These are phyloP conservation scores for Rhazya stricta DNA, from an alignment of 257 asterid genomes.

Conservation along the genomic window DNA sequence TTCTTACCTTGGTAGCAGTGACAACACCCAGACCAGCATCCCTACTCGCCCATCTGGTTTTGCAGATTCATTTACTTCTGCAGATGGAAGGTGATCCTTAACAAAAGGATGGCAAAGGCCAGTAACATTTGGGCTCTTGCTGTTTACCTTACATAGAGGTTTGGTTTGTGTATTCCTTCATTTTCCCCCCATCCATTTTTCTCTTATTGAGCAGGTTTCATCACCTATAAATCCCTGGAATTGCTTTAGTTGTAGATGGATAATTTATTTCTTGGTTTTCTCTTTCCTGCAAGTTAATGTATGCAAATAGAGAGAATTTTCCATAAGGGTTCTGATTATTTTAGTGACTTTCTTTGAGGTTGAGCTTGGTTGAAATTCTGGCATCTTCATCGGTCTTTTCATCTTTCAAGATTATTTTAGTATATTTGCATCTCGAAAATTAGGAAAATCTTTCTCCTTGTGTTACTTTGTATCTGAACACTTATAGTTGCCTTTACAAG, in stretches of 20 bases:
- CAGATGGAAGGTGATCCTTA: slow-evolving; percentile 57
- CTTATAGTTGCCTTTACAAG: not conserved
- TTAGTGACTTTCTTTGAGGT: not conserved
- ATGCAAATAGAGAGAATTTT: not conserved
- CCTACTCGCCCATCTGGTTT: slow-evolving; percentile 74
- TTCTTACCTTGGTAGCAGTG: slow-evolving; percentile 47
- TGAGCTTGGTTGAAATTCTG: not conserved
- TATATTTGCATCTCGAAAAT: not conserved
- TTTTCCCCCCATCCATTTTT: not conserved
- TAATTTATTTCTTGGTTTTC: not conserved
- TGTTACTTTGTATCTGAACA: not conserved
- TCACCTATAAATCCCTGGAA: not conserved
- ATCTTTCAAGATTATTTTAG: not conserved
- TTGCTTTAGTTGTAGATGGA: slow-evolving; percentile 4
- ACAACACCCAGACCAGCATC: slow-evolving; percentile 68
- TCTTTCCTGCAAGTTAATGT: not conserved
- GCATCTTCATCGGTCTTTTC: not conserved
- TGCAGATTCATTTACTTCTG: slow-evolving; percentile 65
- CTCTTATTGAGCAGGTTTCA: not conserved
- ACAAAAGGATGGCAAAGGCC: not conserved
- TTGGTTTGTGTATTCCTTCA: slow-evolving; percentile 8
- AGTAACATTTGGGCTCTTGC: not conserved
- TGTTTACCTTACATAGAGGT: not conserved
- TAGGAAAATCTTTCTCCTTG: not conserved
- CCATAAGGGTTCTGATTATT: not conserved